Percentiles rank a stretch among this genome's conserved stretches.
phyloP scores from a whole-genome alignment of 2,329 filamentous ascomycete species.

The Stemphylium beticola region DNA sequence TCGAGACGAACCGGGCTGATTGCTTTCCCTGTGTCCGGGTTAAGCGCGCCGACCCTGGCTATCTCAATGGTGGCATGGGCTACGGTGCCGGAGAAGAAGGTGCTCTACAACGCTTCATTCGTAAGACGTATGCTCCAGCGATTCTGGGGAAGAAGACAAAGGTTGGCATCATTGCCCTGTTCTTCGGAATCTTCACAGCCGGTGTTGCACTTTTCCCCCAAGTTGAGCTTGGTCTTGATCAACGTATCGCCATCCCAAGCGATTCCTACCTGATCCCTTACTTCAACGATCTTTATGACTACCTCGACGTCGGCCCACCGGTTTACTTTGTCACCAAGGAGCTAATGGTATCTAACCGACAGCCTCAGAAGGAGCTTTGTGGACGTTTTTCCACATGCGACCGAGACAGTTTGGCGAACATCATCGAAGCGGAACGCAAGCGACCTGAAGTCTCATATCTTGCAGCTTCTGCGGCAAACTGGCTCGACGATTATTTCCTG shows the following conservation, averaged over 20 bases:
- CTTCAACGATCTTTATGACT: conserved; percentile 94
- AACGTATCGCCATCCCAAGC: conserved; percentile 90
- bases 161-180: conserved; percentile 75
- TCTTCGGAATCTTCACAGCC: conserved; percentile 85
- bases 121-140: conserved; percentile 83
- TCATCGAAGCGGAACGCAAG: conserved; percentile 93
- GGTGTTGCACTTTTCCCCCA: conserved; percentile 83
- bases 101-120: conserved; percentile 82
- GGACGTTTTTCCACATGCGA: conserved; percentile 91
- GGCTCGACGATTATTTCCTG: conserved; percentile 95
- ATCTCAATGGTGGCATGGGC: conserved; percentile 66
- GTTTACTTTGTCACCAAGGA: conserved; percentile 93
- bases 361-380: conserved; percentile 84
- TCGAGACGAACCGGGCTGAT: conserved; percentile 87
- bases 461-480: conserved; percentile 85
- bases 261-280: conserved; percentile 95
- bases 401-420: conserved; percentile 80
- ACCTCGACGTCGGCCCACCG: conserved; percentile 88
- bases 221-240: conserved; percentile 87
- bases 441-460: conserved; percentile 87
- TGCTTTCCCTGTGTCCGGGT: conserved; percentile 90
- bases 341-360: conserved; percentile 76
- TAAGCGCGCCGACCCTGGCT: conserved; percentile 73
- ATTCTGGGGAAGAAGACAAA: conserved; percentile 84
- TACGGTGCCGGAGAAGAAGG: conserved; percentile 86